Percentiles rank a stretch among this genome's conserved stretches.
phyloP scores from a whole-genome alignment of 2,329 filamentous ascomycete genomes.

The Paracoccidioides brasiliensis region DNA sequence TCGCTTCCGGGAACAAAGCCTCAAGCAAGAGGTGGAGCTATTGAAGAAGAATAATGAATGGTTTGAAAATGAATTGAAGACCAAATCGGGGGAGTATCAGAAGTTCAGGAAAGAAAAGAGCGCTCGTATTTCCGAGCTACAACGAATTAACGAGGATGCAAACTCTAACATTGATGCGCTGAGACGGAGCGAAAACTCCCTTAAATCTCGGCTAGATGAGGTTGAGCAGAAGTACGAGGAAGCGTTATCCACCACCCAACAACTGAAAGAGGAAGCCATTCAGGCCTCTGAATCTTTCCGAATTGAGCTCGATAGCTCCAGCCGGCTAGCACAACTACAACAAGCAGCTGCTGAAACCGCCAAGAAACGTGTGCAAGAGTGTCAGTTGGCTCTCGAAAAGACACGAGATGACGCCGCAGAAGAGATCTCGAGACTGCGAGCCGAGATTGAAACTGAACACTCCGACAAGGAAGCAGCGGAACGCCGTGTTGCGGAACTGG shows the following conservation, averaged over 20 bases:
- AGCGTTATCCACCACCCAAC: slow-evolving; percentile 65
- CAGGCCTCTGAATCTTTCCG: slow-evolving; percentile 76
- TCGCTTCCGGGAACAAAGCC: slow-evolving; percentile 78
- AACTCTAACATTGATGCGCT: slow-evolving; percentile 63
- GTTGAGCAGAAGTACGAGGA: slow-evolving; percentile 80
- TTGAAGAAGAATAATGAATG: slow-evolving; percentile 85
- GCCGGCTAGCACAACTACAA: slow-evolving; percentile 63
- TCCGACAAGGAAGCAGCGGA: slow-evolving; percentile 50
- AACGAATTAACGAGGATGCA: slow-evolving; percentile 77
- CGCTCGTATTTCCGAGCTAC: slow-evolving; percentile 72
- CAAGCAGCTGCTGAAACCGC: slow-evolving; percentile 46
- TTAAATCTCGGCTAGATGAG: slow-evolving; percentile 70
- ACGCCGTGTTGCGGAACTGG: slow-evolving; percentile 50
- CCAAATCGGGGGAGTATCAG: slow-evolving; percentile 71
- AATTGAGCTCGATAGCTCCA: slow-evolving; percentile 69
- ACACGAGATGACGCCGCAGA: slow-evolving; percentile 50
- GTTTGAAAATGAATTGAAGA: slow-evolving; percentile 83
- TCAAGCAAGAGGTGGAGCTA: slow-evolving; percentile 82
- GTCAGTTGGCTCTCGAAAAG: slow-evolving; percentile 44
- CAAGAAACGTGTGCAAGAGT: slow-evolving; percentile 46
- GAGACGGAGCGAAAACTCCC: slow-evolving; percentile 63
- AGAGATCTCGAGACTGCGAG: slow-evolving; percentile 40
- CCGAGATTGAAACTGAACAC: slow-evolving; percentile 44
- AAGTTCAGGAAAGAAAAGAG: slow-evolving; percentile 94
- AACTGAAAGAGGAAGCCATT: slow-evolving; percentile 69